Evolutionary conservation across 495 filamentous ascomycete species (phyloP).

Genomic region (Neurospora tetraspora): DNA sequence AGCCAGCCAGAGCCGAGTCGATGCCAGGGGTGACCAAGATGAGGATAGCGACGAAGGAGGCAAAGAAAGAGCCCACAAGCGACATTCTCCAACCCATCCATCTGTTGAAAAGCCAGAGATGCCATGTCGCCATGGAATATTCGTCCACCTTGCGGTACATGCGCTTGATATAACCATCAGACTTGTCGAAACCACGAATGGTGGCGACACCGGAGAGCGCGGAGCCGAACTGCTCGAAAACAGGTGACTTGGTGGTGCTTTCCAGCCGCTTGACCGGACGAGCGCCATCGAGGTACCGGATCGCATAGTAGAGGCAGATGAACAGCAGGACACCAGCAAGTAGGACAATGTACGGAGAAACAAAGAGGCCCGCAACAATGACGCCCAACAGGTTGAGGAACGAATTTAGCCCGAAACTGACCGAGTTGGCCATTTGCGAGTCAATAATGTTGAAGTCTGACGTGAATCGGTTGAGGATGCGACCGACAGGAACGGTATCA

Average conservation of each 20-base stretch:
- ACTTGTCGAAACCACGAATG: conserved; percentile 63
- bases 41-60: conserved; percentile 50
- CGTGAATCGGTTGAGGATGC: conserved; percentile 72
- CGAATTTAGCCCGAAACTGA: conserved; percentile 45
- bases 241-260: conserved; percentile 59
- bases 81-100: conserved; percentile 69
- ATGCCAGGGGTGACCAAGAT: conserved; percentile 55
- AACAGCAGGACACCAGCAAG: conserved; percentile 43
- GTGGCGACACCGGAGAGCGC: conserved; percentile 62
- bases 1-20: conserved; percentile 68
- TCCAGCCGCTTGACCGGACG: conserved; percentile 71
- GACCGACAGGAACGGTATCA: conserved; percentile 70
- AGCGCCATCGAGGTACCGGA: conserved; percentile 55
- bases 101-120: conserved; percentile 60
- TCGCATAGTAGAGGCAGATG: conserved; percentile 47
- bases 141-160: conserved; percentile 61
- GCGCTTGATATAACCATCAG: conserved; percentile 49
- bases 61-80: conserved; percentile 60
- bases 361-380: conserved; percentile 48
- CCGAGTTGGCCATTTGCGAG: conserved; percentile 48
- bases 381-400: conserved; percentile 46
- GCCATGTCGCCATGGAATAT: conserved; percentile 51
- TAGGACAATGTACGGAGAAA: conserved; percentile 53
- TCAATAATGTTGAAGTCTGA: conserved; percentile 68
- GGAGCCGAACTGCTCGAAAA: conserved; percentile 68